phyloP scores from a whole-genome alignment of 352 stramenopile genomes.

The Detonula confervacea region DNA sequence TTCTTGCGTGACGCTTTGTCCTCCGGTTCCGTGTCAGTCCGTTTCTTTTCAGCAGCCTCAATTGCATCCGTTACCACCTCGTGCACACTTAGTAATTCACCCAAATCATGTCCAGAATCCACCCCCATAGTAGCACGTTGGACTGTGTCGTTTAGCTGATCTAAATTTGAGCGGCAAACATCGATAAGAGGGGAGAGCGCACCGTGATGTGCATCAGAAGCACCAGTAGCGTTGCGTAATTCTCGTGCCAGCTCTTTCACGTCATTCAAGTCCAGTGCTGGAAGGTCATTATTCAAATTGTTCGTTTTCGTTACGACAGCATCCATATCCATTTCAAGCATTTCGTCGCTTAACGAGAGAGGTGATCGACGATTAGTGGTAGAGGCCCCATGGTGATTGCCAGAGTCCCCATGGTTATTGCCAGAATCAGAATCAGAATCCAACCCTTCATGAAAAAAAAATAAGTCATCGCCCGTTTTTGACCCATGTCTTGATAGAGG shows the following conservation, averaged over 20 bases:
- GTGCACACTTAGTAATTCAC: constrained; percentile 54
- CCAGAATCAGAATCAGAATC: too few species aligned
- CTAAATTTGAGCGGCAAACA: constrained; percentile 40
- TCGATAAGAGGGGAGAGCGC: constrained; percentile 16
- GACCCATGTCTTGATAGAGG: background rate
- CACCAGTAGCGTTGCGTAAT: constrained; percentile 10
- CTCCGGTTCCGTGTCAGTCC: background rate
- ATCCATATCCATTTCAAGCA: too few species aligned
- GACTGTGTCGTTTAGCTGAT: constrained; percentile 44
- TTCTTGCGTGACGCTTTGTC: constrained; percentile 55
- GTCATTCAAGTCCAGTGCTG: constrained; percentile 13
- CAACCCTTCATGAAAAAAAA: background rate
- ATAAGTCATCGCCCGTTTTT: background rate
- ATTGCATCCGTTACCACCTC: constrained; percentile 56
- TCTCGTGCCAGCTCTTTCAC: constrained; percentile 24
- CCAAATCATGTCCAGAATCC: constrained; percentile 35
- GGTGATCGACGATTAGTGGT: too few species aligned
- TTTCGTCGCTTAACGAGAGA: too few species aligned
- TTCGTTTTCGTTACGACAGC: too few species aligned
- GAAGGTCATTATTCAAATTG: too few species aligned
- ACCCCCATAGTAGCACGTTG: constrained; percentile 16
- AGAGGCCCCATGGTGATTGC: too few species aligned
- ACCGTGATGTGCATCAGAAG: constrained; percentile 31
- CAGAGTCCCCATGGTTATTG: background rate
- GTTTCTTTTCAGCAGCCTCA: constrained; percentile 32